Evolutionary conservation across 805 yeast genomes (phyloP), one percentile per base, ranked within the genome.

Genomic region (Debaryomyces castellii): DNA sequence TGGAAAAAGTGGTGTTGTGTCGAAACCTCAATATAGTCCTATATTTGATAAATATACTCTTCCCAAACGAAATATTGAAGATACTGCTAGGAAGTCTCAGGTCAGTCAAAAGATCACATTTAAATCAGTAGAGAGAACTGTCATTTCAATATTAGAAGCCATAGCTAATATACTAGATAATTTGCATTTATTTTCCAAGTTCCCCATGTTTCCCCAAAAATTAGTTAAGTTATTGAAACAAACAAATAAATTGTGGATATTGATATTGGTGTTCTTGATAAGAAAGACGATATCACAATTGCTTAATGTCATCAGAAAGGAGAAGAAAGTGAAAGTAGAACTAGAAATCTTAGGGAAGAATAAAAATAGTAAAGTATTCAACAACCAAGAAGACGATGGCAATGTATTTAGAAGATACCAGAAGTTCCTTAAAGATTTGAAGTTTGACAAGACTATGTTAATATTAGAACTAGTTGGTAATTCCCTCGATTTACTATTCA

Each of bases 171-270:
- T 72, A 5, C 53, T 72, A 16, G 77, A 72, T 52, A 72, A 70
- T 45, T 58, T 72, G 12, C 76, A 72, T 47, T 63, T 72, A 37
- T 63, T 72, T 24, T 68, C 74, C 36, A 62, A 66, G 45, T 51
- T 72, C 25, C 77, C 77, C 17, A 66, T 71, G 72, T 72, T 72
- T 46, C 77, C 77, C 2, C 52, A 66, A 45, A 49, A 48, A 18
- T 51, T 72, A 8, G 25, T 55, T 16, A 57, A 57, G 6, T 44
- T 71, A 17, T 55, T 72, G 40, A 69, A 68, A 44, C 72, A 71
- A 43, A 72, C 77, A 45, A 72, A 72, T 52, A 69, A 68, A 49
- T 50, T 72, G 36, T 72, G 77, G 77, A 65, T 72, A 32, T 54
- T 72, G 18, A 66, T 72, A 10, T 54, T 72, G 49, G 53, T 72